Evolutionary conservation across 768 basidiomycete species (phyloP).

Genomic region (Boletus vinaceobasis): DNA sequence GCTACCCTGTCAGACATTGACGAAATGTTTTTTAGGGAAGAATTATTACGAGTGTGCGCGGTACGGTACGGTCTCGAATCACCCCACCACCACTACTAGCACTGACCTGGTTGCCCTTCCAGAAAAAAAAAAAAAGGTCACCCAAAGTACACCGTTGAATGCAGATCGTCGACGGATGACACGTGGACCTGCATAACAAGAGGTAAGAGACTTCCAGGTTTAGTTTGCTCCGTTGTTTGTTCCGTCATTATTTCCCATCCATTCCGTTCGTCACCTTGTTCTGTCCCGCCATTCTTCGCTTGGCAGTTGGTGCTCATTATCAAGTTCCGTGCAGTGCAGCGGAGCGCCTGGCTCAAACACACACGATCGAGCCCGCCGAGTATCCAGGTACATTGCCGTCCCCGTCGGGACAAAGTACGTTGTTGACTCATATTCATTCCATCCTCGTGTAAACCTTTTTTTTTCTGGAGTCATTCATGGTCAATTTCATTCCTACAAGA

Average conservation of each 20-base stretch:
- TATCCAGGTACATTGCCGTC: slow-evolving; percentile 44
- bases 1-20: not conserved
- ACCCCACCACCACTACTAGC: not conserved
- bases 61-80: slow-evolving; percentile 25
- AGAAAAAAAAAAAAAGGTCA: slow-evolving; percentile 29
- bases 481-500: slow-evolving; percentile 40
- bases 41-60: slow-evolving; percentile 54
- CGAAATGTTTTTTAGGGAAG: slow-evolving; percentile 44
- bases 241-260: not conserved
- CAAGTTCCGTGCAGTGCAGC: slow-evolving; percentile 52
- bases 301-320: not conserved
- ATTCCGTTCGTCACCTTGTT: not conserved
- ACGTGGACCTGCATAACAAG: slow-evolving; percentile 65
- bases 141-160: slow-evolving; percentile 62
- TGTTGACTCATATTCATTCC: not conserved
- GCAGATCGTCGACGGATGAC: slow-evolving; percentile 46
- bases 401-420: not conserved
- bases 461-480: not conserved
- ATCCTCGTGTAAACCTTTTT: not conserved
- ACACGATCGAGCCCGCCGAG: slow-evolving; percentile 60
- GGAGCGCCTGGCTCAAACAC: slow-evolving; percentile 72
- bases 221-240: not conserved
- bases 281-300: not conserved
- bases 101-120: not conserved
- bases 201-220: slow-evolving; percentile 56